Evolutionary conservation across 441 rosid genomes (phyloP).

Genomic region (Raphanus hybrid): DNA sequence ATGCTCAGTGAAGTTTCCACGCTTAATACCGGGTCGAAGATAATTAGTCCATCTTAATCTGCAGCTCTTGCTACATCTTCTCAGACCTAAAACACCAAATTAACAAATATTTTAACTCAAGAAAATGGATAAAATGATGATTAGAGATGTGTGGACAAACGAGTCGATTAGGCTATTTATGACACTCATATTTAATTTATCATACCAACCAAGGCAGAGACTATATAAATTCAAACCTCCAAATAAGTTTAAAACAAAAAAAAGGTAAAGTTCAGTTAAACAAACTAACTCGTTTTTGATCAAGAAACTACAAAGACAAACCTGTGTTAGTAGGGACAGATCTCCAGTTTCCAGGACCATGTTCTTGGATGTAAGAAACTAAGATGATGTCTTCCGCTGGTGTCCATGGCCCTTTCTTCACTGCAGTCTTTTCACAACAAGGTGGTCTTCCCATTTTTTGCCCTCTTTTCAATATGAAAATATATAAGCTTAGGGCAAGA

Average conservation of each 20-base stretch:
- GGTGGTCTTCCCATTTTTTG: constrained; percentile 66
- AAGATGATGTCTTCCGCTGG: constrained; percentile 72
- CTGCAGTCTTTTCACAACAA: constrained; percentile 66
- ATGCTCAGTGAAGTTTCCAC: constrained; percentile 67
- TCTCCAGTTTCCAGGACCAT: constrained; percentile 77
- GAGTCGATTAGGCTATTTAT: constrained; percentile 46
- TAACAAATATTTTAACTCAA: constrained; percentile 18
- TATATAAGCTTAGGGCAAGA: constrained; percentile 1
- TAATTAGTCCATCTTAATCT: constrained; percentile 74
- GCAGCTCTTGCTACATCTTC: constrained; percentile 74
- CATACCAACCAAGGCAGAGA: constrained; percentile 47
- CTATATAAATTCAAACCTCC: neutral
- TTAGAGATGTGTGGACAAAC: constrained; percentile 28
- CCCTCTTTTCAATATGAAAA: constrained; percentile 3
- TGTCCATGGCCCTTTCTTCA: constrained; percentile 80
- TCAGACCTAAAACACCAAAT: constrained; percentile 50
- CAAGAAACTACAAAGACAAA: constrained; percentile 27
- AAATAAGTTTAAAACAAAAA: neutral
- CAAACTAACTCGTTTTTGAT: neutral
- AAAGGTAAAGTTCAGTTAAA: neutral
- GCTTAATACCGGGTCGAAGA: constrained; percentile 68
- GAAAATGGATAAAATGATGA: neutral
- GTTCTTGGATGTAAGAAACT: constrained; percentile 71
- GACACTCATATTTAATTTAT: constrained; percentile 45
- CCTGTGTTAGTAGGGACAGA: constrained; percentile 68